These are phyloP conservation scores for Mortierella sp. DNA, from an alignment of 371 early-diverging fungal genomes.

Conservation along the genomic window DNA sequence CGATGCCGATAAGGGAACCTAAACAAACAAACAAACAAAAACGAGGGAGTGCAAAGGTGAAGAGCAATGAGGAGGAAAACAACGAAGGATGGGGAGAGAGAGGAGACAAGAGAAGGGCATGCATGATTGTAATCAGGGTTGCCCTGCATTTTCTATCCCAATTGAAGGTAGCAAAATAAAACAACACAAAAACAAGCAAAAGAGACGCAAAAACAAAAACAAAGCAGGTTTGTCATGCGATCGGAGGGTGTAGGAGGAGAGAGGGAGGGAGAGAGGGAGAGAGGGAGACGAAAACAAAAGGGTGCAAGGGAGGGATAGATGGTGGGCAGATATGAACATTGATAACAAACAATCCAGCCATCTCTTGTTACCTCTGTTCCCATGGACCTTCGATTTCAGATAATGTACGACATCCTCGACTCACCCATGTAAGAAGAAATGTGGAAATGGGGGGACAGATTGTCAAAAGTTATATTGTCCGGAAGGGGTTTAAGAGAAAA, in stretches of 20 bases:
- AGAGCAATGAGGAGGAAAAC: too few species aligned
- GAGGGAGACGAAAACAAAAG: not conserved
- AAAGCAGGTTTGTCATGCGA: not conserved
- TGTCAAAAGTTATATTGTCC: not conserved
- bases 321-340: not conserved
- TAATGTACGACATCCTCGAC: not conserved
- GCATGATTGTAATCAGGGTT: conserved; percentile 11
- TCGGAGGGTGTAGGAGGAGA: not conserved
- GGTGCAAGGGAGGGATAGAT: too few species aligned
- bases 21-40: not conserved
- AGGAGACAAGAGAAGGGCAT: not conserved
- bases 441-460: not conserved
- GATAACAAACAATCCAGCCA: not conserved
- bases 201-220: not conserved
- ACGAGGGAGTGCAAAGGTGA: not conserved
- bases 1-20: not conserved
- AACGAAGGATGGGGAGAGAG: not conserved
- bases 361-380: not conserved
- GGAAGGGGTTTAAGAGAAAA: not conserved
- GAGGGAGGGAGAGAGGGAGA: not conserved
- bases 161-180: not conserved
- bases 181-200: not conserved
- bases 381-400: not conserved
- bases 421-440: not conserved
- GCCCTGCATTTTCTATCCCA: not conserved